phyloP scores from a whole-genome alignment of 2,329 filamentous ascomycete genomes.

The Pseudogymnoascus sp. region DNA sequence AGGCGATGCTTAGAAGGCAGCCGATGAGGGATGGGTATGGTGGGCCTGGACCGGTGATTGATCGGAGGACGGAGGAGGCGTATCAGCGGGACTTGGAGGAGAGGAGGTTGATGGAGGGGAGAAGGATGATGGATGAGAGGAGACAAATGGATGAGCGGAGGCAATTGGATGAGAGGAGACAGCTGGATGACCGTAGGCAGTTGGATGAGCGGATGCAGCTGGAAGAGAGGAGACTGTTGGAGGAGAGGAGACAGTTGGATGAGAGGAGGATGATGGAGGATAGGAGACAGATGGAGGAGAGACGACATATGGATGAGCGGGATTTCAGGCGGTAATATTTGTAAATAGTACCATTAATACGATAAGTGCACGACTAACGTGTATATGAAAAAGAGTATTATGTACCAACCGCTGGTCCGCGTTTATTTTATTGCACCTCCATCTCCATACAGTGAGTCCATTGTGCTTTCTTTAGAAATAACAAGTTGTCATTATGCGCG shows the following conservation, averaged over 20 bases:
- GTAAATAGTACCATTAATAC: constrained; percentile 7
- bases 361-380: constrained; percentile 1
- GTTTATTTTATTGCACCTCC: background rate
- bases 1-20: background rate
- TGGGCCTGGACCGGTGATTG: background rate
- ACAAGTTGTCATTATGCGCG: background rate
- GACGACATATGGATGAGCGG: background rate
- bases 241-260: background rate
- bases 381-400: constrained; percentile 2
- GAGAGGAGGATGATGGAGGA: constrained; percentile 7
- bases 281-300: background rate
- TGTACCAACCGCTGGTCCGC: background rate
- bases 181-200: background rate
- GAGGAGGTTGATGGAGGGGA: background rate
- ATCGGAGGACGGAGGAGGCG: background rate
- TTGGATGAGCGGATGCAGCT: background rate
- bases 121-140: background rate
- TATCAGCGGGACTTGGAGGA: background rate
- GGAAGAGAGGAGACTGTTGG: background rate
- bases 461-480: background rate
- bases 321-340: constrained; percentile 8
- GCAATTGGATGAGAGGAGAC: background rate
- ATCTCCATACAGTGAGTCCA: background rate
- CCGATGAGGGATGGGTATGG: constrained; percentile 2
- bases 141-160: background rate